Percentiles rank a stretch among this genome's conserved stretches.
These are phyloP conservation scores for Hypholoma sublateritium DNA, from an alignment of 768 basidiomycete genomes.

Conservation along the genomic window DNA sequence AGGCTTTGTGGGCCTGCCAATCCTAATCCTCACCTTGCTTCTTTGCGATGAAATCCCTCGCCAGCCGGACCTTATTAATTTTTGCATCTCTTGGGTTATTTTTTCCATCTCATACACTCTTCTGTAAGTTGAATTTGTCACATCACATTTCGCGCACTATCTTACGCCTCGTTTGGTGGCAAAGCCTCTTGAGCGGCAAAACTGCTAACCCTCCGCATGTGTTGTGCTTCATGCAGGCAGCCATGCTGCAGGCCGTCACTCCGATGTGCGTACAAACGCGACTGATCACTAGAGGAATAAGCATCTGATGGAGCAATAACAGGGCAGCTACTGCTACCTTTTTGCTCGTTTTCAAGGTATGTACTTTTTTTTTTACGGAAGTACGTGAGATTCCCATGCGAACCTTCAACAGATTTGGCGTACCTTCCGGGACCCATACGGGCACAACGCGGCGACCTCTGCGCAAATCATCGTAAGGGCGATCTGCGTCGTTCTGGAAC, in stretches of 20 bases:
- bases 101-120: constrained; percentile 53
- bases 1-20: constrained; percentile 51
- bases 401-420: constrained; percentile 19
- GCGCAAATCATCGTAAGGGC: too few relatives aligned
- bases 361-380: background rate
- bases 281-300: background rate
- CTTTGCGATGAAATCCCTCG: constrained; percentile 41
- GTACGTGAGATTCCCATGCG: background rate
- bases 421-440: constrained; percentile 20
- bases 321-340: constrained; percentile 25
- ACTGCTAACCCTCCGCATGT: constrained; percentile 21
- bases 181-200: constrained; percentile 16
- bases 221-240: constrained; percentile 51
- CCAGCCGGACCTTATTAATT: constrained; percentile 55
- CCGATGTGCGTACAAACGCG: constrained; percentile 41
- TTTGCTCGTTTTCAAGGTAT: constrained; percentile 27
- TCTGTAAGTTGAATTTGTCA: constrained; percentile 38
- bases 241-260: constrained; percentile 50
- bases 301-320: background rate
- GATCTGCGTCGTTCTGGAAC: background rate
- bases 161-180: background rate
- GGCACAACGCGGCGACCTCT: too few relatives aligned
- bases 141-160: background rate
- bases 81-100: constrained; percentile 55
- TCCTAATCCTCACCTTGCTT: constrained; percentile 46